These are phyloP conservation scores for Teratosphaeria zuluensis DNA, from an alignment of 2,329 filamentous ascomycete genomes.

Conservation along the genomic window DNA sequence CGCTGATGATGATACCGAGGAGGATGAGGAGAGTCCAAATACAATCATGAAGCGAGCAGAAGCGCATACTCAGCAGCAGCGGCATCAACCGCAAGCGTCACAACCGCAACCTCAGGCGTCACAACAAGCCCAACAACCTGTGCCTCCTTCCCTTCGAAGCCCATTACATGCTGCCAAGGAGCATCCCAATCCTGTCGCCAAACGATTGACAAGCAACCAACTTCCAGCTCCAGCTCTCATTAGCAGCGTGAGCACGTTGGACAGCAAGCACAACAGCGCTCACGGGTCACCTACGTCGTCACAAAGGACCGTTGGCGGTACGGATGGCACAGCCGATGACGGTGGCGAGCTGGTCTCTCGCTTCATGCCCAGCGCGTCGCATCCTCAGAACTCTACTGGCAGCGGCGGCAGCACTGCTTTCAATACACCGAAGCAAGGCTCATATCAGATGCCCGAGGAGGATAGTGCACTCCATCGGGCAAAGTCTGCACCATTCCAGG, in stretches of 20 bases:
- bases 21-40: conserved; percentile 3
- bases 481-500: conserved; percentile 6
- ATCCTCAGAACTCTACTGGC: conserved; percentile 15
- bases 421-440: conserved; percentile 20
- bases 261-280: conserved; percentile 20
- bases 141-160: conserved; percentile 5
- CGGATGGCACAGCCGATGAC: conserved; percentile 9
- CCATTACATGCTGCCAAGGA: conserved; percentile 15
- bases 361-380: conserved; percentile 22
- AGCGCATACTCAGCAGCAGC: not conserved
- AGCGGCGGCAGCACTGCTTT: conserved; percentile 20
- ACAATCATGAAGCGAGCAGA: not conserved
- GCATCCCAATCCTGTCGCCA: conserved; percentile 18
- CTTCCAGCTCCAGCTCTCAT: conserved; percentile 20
- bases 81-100: not conserved
- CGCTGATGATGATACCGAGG: conserved; percentile 3
- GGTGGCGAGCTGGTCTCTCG: conserved; percentile 24
- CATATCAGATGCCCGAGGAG: conserved; percentile 20
- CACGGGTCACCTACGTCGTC: conserved; percentile 21
- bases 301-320: conserved; percentile 1
- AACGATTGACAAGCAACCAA: conserved; percentile 11
- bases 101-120: not conserved
- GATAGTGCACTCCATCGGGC: conserved; percentile 9
- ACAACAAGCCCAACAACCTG: conserved; percentile 4
- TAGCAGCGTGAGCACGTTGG: conserved; percentile 23